Evolutionary conservation across 1,284 basidiomycete species (phyloP).

Genomic region (Ceratobasidium sp.): DNA sequence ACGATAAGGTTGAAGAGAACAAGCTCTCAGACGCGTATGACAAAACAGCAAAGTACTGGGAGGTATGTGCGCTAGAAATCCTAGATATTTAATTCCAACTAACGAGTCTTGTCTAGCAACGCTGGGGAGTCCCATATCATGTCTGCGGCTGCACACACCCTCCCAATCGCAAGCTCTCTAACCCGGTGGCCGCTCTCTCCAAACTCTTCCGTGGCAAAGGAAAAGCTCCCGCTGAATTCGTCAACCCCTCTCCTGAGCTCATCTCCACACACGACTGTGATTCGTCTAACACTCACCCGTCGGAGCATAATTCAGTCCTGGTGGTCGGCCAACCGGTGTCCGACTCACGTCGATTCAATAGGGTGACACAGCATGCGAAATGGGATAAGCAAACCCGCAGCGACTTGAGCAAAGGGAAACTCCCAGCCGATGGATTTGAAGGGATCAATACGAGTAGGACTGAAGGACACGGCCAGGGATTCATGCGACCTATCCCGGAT

Average conservation of each 20-base stretch:
- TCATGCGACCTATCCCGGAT: conserved; percentile 28
- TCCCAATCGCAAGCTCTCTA: conserved; percentile 6
- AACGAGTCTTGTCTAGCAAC: conserved; percentile 16
- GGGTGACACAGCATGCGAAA: background rate
- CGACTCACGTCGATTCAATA: background rate
- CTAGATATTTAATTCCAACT: background rate
- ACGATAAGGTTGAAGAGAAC: conserved; percentile 54
- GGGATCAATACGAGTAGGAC: conserved; percentile 1
- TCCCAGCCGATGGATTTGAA: conserved; percentile 16
- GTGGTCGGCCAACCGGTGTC: conserved; percentile 40
- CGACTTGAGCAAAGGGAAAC: conserved; percentile 3
- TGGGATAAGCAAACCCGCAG: conserved; percentile 13
- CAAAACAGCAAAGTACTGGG: conserved; percentile 52
- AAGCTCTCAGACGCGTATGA: conserved; percentile 52
- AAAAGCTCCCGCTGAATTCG: conserved; percentile 28
- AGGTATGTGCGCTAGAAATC: conserved; percentile 46
- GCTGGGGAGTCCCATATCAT: conserved; percentile 32
- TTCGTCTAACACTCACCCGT: conserved; percentile 52
- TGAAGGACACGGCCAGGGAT: conserved; percentile 22
- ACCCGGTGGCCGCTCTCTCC: conserved; percentile 16
- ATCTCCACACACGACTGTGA: conserved; percentile 48
- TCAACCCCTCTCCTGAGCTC: conserved; percentile 48
- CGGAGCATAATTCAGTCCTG: conserved; percentile 51
- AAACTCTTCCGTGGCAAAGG: conserved; percentile 7
- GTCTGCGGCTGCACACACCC: conserved; percentile 48